These are phyloP conservation scores for Paraphaeosphaeria minitans DNA, from an alignment of 2,329 filamentous ascomycete species.

Conservation along the genomic window DNA sequence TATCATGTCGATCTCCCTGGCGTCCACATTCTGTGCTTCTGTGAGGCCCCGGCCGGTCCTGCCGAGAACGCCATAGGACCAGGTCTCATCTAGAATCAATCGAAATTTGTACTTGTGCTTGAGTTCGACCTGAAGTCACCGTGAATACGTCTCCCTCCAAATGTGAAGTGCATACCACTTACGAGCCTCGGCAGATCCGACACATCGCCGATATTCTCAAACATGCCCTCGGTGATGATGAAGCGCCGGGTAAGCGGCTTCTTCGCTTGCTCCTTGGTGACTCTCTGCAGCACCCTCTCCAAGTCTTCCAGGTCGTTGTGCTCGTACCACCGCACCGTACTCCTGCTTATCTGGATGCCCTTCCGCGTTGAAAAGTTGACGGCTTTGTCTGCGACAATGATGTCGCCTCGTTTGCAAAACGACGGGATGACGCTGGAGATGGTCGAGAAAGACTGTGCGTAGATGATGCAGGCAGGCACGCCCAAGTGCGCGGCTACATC, in stretches of 20 bases:
- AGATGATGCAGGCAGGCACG: constrained; percentile 87
- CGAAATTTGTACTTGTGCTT: constrained; percentile 98
- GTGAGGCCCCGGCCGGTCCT: constrained; percentile 90
- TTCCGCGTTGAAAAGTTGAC: constrained; percentile 95
- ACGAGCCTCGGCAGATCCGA: constrained; percentile 85
- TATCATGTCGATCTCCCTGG: constrained; percentile 94
- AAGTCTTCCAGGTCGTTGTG: constrained; percentile 96
- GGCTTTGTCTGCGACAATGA: constrained; percentile 93
- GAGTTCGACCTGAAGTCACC: constrained; percentile 70
- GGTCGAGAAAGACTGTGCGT: constrained; percentile 94
- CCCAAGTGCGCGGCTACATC: constrained; percentile 92
- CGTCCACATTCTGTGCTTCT: constrained; percentile 95
- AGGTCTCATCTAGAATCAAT: constrained; percentile 95
- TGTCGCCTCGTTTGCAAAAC: constrained; percentile 95
- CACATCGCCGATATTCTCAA: constrained; percentile 87
- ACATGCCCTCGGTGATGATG: constrained; percentile 93
- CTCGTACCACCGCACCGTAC: constrained; percentile 90
- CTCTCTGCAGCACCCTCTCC: constrained; percentile 80
- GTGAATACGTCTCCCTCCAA: constrained; percentile 12
- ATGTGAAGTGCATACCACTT: constrained; percentile 38
- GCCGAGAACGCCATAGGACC: constrained; percentile 94
- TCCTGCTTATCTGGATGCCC: constrained; percentile 89
- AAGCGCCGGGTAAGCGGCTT: constrained; percentile 91
- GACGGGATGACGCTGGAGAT: constrained; percentile 96
- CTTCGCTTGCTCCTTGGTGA: constrained; percentile 84